These are phyloP conservation scores for Mucor indicus DNA, from an alignment of 371 early-diverging fungal species.

Conservation along the genomic window DNA sequence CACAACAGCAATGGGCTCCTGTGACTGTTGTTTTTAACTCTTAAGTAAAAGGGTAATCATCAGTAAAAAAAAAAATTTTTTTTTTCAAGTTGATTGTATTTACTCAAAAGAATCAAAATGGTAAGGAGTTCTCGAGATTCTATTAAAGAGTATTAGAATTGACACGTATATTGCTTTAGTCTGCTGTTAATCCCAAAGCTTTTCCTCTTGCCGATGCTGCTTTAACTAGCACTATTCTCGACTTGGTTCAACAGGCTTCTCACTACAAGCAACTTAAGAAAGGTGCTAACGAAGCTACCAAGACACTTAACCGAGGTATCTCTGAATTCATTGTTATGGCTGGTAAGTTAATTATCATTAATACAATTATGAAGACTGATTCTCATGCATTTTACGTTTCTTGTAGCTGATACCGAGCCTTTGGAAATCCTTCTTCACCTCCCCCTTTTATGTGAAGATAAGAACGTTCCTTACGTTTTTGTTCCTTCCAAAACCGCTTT, in stretches of 20 bases:
- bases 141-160: no score
- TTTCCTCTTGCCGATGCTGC: constrained; percentile 93
- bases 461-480: constrained; percentile 99
- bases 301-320: constrained; percentile 99
- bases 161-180: no score
- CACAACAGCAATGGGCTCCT: no score
- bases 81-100: no score
- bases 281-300: constrained; percentile 99
- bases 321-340: constrained; percentile 99
- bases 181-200: constrained; percentile 71
- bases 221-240: constrained; percentile 92
- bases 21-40: no score
- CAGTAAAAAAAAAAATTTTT: neutral
- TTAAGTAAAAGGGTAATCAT: no score
- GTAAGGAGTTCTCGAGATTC: no score
- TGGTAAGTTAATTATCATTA: constrained; percentile 36
- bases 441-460: constrained; percentile 98
- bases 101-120: no score
- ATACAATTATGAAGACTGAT: no score
- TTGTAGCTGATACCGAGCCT: constrained; percentile 94
- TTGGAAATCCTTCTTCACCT: constrained; percentile 97
- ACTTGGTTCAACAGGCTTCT: constrained; percentile 94
- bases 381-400: no score
- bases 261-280: constrained; percentile 99
- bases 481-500: constrained; percentile 95